phyloP scores from a whole-genome alignment of 2,329 filamentous ascomycete species.

The Canariomyces notabilis region DNA sequence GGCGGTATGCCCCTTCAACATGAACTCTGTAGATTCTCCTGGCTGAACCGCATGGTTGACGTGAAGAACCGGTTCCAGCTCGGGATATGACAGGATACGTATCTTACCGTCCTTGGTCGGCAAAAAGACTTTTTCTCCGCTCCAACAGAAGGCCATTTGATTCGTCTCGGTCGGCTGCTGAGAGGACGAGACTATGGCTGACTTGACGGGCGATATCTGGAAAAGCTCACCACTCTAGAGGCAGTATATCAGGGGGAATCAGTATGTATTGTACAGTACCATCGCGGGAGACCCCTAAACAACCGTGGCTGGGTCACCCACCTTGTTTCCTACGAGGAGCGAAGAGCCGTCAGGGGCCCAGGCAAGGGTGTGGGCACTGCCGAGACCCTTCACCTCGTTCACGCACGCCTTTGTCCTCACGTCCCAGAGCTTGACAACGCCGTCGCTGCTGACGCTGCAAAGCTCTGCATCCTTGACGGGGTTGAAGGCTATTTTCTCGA shows the following conservation, averaged over 20 bases:
- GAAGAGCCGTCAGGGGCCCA: constrained; percentile 69
- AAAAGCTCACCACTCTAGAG: constrained; percentile 57
- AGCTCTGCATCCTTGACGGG: constrained; percentile 72
- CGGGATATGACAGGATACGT: constrained; percentile 64
- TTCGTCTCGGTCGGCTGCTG: constrained; percentile 63
- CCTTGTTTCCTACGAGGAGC: constrained; percentile 69
- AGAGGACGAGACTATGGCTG: constrained; percentile 52
- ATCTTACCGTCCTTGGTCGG: constrained; percentile 67
- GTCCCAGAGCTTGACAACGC: constrained; percentile 74
- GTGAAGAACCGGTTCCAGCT: constrained; percentile 51
- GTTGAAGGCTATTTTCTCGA: constrained; percentile 75
- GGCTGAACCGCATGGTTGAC: constrained; percentile 41
- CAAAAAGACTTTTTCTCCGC: constrained; percentile 63
- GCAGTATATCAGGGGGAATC: constrained; percentile 1
- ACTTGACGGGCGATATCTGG: constrained; percentile 55
- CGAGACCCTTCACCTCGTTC: constrained; percentile 62
- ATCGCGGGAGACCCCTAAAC: background rate
- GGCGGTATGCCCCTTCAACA: constrained; percentile 67
- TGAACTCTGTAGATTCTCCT: constrained; percentile 45
- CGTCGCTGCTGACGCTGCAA: constrained; percentile 68
- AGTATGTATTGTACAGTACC: background rate
- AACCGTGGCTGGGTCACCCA: constrained; percentile 31
- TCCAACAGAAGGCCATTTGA: constrained; percentile 69
- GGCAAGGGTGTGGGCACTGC: constrained; percentile 63
- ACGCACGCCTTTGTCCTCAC: constrained; percentile 66